Conservation (phyloP, 2,329 filamentous ascomycete species). For the Colletotrichum liriopes region DNA sequence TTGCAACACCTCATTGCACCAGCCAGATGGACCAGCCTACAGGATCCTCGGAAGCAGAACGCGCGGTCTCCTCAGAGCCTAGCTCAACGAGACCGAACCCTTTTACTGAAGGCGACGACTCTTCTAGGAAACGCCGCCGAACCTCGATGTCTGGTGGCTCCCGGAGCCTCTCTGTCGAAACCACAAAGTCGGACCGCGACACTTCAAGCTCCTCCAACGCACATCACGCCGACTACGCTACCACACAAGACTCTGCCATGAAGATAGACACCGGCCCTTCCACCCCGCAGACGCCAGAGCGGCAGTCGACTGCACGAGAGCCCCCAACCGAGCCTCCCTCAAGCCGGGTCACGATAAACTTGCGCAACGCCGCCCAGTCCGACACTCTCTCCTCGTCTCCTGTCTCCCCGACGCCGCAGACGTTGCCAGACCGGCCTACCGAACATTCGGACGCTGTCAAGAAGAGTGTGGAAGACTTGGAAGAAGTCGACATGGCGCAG, state of each 20-base stretch:
- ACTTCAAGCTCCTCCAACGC: constrained; percentile 52
- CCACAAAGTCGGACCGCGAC: constrained; percentile 52
- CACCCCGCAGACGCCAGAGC: constrained; percentile 62
- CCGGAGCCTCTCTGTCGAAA: constrained; percentile 67
- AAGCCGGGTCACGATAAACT: constrained; percentile 74
- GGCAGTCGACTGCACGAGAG: constrained; percentile 50
- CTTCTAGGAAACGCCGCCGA: constrained; percentile 74
- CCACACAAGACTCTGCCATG: constrained; percentile 54
- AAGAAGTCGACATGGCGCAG: constrained; percentile 56
- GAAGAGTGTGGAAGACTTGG: constrained; percentile 61
- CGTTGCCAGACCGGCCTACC: constrained; percentile 34
- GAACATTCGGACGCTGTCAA: constrained; percentile 49
- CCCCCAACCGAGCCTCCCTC: constrained; percentile 62
- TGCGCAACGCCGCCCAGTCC: constrained; percentile 63
- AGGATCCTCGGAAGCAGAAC: constrained; percentile 68
- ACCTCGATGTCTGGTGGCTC: constrained; percentile 70
- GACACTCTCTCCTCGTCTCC: constrained; percentile 62
- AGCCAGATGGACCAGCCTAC: constrained; percentile 70
- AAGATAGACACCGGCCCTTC: constrained; percentile 58
- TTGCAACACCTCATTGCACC: constrained; percentile 54
- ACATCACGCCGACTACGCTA: constrained; percentile 45
- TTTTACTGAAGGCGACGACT: constrained; percentile 71
- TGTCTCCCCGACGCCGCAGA: constrained; percentile 56
- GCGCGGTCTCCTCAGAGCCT: constrained; percentile 74
- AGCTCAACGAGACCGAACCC: constrained; percentile 75